These are phyloP conservation scores for Abrus precatorius DNA, from an alignment of 306 rosid genomes.

Conservation along the genomic window DNA sequence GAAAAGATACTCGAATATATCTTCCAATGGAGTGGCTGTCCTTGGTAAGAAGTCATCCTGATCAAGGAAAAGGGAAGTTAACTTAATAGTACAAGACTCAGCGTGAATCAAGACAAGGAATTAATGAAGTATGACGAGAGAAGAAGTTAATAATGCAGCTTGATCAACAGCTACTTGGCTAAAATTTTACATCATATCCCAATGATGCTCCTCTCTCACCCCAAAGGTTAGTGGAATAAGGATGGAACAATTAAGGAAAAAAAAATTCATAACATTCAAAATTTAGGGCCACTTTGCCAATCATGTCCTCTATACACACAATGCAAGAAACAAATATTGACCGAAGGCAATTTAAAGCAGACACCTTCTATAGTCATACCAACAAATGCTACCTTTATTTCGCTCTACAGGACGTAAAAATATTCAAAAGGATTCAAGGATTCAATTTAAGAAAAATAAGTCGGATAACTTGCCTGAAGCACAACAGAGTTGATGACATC, in stretches of 20 bases:
- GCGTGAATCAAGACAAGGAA: not conserved
- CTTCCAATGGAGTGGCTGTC: slow-evolving; percentile 99
- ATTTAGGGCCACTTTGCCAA: not conserved
- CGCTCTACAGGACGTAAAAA: slow-evolving; percentile 1
- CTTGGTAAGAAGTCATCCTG: slow-evolving; percentile 99
- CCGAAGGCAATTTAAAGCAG: slow-evolving; percentile 21
- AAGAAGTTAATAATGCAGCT: slow-evolving; percentile 14
- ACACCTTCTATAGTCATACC: not conserved
- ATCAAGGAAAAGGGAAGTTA: slow-evolving; percentile 49
- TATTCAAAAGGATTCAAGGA: slow-evolving; percentile 19
- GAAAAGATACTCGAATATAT: slow-evolving; percentile 93
- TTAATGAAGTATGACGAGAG: not conserved
- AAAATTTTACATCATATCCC: slow-evolving; percentile 6
- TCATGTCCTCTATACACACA: slow-evolving; percentile 11
- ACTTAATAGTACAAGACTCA: slow-evolving; percentile 32
- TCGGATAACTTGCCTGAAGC: slow-evolving; percentile 79
- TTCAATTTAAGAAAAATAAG: slow-evolving; percentile 15
- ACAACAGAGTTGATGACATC: slow-evolving; percentile 91
- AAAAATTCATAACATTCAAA: not conserved
- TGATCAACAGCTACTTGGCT: not conserved
- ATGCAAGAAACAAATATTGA: not conserved
- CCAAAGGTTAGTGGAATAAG: not conserved
- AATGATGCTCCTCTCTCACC: slow-evolving; percentile 1
- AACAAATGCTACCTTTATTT: slow-evolving; percentile 24
- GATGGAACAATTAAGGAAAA: slow-evolving; percentile 28